Evolutionary conservation across 805 yeast species (phyloP).

Genomic region (Ogataea henricii): DNA sequence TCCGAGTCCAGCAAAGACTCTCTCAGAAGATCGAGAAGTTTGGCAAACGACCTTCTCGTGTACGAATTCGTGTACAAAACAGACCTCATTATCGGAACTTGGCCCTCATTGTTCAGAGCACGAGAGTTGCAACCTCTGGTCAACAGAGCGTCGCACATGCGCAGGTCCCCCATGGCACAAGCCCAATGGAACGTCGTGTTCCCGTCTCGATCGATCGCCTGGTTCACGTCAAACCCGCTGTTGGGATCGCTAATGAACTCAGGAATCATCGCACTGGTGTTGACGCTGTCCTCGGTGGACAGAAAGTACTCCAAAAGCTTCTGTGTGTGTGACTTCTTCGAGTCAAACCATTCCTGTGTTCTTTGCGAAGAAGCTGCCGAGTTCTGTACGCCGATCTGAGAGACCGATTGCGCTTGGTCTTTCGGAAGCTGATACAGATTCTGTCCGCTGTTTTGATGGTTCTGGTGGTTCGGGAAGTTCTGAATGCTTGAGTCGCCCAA

Average conservation of each 20-base stretch:
- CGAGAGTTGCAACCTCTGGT: slow-evolving; percentile 73
- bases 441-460: slow-evolving; percentile 1
- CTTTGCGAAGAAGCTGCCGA: slow-evolving; percentile 4
- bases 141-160: slow-evolving; percentile 72
- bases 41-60: slow-evolving; percentile 77
- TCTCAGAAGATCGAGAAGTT: slow-evolving; percentile 71
- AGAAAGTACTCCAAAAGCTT: slow-evolving; percentile 55
- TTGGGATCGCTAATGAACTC: slow-evolving; percentile 65
- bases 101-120: slow-evolving; percentile 67
- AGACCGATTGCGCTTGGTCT: slow-evolving; percentile 10
- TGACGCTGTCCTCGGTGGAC: slow-evolving; percentile 53
- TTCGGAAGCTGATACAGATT: slow-evolving; percentile 5
- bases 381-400: slow-evolving; percentile 6
- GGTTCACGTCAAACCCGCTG: slow-evolving; percentile 66
- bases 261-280: slow-evolving; percentile 47
- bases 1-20: slow-evolving; percentile 81
- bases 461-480: slow-evolving; percentile 5
- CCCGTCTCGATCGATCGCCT: slow-evolving; percentile 90
- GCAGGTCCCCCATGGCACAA: slow-evolving; percentile 87
- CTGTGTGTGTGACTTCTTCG: slow-evolving; percentile 45
- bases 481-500: slow-evolving; percentile 1
- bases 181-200: slow-evolving; percentile 98
- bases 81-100: slow-evolving; percentile 84
- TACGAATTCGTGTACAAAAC: slow-evolving; percentile 87
- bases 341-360: slow-evolving; percentile 25